These are phyloP conservation scores for Marsdenia floribunda DNA, from an alignment of 257 asterid species.

Conservation along the genomic window DNA sequence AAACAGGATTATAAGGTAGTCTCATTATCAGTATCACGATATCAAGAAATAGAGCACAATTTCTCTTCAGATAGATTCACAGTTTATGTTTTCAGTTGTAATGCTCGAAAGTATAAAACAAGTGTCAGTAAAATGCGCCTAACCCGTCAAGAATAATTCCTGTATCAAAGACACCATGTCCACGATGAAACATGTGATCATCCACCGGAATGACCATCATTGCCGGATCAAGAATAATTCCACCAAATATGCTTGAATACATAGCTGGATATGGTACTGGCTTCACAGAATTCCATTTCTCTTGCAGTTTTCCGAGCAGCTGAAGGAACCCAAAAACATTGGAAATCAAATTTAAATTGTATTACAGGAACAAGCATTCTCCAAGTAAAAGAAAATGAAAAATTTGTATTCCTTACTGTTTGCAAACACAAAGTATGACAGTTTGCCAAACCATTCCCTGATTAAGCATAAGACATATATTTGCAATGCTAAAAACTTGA, in stretches of 20 bases:
- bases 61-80: not conserved
- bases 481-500: not conserved
- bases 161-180: slow-evolving; percentile 94
- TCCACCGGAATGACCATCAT: slow-evolving; percentile 89
- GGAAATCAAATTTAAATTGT: not conserved
- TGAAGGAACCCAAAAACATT: slow-evolving; percentile 15
- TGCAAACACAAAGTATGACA: not conserved
- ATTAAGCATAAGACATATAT: not conserved
- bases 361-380: not conserved
- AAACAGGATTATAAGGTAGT: not conserved
- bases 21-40: not conserved
- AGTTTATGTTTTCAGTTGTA: not conserved
- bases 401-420: not conserved
- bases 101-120: not conserved
- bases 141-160: slow-evolving; percentile 65
- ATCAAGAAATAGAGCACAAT: not conserved
- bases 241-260: slow-evolving; percentile 83
- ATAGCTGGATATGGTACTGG: slow-evolving; percentile 73
- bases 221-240: slow-evolving; percentile 79
- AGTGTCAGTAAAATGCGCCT: slow-evolving; percentile 4
- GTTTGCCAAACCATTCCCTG: not conserved
- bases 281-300: slow-evolving; percentile 57
- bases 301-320: slow-evolving; percentile 69
- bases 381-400: not conserved
- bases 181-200: slow-evolving; percentile 97